phyloP scores from a whole-genome alignment of 2,329 filamentous ascomycete species.

The Furcasterigmium furcatum region DNA sequence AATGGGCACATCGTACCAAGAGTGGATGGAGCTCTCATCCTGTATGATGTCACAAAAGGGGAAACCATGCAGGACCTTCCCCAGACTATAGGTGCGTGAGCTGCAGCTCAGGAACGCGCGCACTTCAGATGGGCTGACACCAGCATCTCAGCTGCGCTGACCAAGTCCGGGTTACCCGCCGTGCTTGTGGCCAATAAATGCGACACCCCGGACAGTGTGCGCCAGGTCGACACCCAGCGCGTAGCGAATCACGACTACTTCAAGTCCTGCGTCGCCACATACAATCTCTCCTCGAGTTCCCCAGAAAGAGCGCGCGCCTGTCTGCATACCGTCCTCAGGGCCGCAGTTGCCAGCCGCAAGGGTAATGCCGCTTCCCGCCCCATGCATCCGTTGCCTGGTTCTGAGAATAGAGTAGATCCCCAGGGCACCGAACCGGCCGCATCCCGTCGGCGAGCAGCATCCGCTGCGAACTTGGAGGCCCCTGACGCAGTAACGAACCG shows the following conservation, averaged over 20 bases:
- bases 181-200: conserved; percentile 88
- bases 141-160: conserved; percentile 60
- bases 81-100: conserved; percentile 69
- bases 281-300: conserved; percentile 68
- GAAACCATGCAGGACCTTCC: conserved; percentile 73
- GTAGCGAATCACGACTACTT: conserved; percentile 62
- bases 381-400: neutral
- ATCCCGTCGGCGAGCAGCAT: conserved; percentile 55
- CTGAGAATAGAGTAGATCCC: conserved; percentile 8
- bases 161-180: conserved; percentile 69
- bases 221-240: conserved; percentile 67
- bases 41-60: conserved; percentile 84
- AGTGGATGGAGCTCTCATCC: conserved; percentile 77
- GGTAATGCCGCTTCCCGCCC: conserved; percentile 47
- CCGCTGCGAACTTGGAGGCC: conserved; percentile 58
- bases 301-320: conserved; percentile 73
- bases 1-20: conserved; percentile 69
- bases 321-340: conserved; percentile 71
- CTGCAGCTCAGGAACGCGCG: neutral
- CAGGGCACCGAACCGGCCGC: conserved; percentile 31
- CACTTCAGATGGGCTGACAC: conserved; percentile 14
- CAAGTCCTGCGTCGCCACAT: conserved; percentile 66
- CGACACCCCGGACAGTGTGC: conserved; percentile 68
- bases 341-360: conserved; percentile 63
- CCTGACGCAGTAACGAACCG: conserved; percentile 46